phyloP scores from a whole-genome alignment of 1,139 yeast genomes.

The Scheffersomyces parashehatae region DNA sequence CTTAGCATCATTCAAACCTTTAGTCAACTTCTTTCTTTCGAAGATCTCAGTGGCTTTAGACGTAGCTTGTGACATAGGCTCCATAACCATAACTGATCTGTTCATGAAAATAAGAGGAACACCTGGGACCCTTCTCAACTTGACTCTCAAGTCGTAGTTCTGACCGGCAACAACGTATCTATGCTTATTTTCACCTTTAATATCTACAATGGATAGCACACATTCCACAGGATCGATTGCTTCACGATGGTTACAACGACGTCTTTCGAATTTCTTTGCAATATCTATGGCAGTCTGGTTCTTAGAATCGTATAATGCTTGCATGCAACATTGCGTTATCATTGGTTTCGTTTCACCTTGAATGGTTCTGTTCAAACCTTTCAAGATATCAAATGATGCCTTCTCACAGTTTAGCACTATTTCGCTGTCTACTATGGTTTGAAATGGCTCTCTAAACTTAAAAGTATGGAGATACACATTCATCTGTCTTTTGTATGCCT shows the following conservation, averaged over 20 bases:
- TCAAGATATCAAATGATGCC: slow-evolving; percentile 69
- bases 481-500: slow-evolving; percentile 91
- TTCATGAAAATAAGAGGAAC: slow-evolving; percentile 86
- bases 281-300: slow-evolving; percentile 73
- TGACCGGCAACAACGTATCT: slow-evolving; percentile 89
- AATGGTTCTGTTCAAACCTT: slow-evolving; percentile 78
- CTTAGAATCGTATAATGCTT: slow-evolving; percentile 70
- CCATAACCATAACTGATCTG: slow-evolving; percentile 94
- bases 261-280: slow-evolving; percentile 83
- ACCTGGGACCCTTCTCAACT: slow-evolving; percentile 77
- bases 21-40: slow-evolving; percentile 68
- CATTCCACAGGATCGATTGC: slow-evolving; percentile 77
- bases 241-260: slow-evolving; percentile 63
- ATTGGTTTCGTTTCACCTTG: slow-evolving; percentile 89
- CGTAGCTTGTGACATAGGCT: slow-evolving; percentile 80
- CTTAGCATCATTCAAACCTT: slow-evolving; percentile 68
- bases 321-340: slow-evolving; percentile 96
- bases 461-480: slow-evolving; percentile 79
- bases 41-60: slow-evolving; percentile 50
- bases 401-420: slow-evolving; percentile 64
- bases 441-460: slow-evolving; percentile 93
- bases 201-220: slow-evolving; percentile 65
- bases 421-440: slow-evolving; percentile 81
- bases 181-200: slow-evolving; percentile 80
- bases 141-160: slow-evolving; percentile 64